Percentiles rank a stretch among this genome's conserved stretches.
Evolutionary conservation across 106 monocot genomes (phyloP).

Genomic region (Allium fistulosum): DNA sequence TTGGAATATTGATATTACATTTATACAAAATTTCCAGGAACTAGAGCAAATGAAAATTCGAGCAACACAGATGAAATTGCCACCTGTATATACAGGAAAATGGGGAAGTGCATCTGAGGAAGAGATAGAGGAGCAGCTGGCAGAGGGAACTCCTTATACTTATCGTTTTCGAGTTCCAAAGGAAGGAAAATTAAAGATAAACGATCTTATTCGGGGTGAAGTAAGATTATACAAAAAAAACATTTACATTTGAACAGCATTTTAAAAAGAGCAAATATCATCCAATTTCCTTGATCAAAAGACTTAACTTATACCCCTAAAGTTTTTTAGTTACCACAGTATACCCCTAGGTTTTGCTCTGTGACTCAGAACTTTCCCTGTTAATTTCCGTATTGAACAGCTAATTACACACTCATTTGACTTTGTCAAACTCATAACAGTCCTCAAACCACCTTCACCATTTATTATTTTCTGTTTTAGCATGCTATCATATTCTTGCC

Average conservation of each 20-base stretch:
- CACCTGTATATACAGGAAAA: slow-evolving; percentile 92
- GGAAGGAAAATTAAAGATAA: slow-evolving; percentile 73
- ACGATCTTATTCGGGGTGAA: slow-evolving; percentile 95
- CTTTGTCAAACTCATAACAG: no score
- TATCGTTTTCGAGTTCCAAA: slow-evolving; percentile 94
- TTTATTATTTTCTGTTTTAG: no score
- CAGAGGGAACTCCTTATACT: slow-evolving; percentile 79
- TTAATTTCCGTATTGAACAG: no score
- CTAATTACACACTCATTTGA: no score
- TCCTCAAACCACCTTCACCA: no score
- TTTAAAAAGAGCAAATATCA: not conserved
- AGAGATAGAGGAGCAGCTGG: slow-evolving; percentile 78
- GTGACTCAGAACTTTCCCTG: no score
- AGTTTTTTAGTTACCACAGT: not conserved
- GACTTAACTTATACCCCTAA: not conserved
- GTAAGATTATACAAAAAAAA: slow-evolving; percentile 33
- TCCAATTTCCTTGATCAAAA: not conserved
- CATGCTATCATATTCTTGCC: no score
- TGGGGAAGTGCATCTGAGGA: slow-evolving; percentile 78
- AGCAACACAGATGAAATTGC: slow-evolving; percentile 81
- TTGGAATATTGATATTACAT: not conserved
- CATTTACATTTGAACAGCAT: not conserved
- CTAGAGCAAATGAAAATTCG: slow-evolving; percentile 91
- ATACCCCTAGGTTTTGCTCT: no score
- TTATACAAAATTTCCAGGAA: slow-evolving; percentile 35